Percentiles rank a stretch among this genome's conserved stretches.
Evolutionary conservation across 306 rosid species (phyloP).

Genomic region (Betula pendula): DNA sequence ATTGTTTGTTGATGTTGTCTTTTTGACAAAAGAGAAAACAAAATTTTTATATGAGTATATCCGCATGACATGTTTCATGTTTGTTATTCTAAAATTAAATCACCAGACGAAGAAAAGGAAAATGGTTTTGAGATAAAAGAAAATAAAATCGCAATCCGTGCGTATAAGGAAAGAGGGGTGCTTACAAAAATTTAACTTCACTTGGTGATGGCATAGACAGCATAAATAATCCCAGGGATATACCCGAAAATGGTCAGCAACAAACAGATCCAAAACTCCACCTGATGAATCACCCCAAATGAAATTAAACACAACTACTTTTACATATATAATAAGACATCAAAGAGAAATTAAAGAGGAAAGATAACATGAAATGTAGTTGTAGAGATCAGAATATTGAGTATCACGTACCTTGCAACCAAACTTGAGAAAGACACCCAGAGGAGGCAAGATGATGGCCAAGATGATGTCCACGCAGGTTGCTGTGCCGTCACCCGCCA

Average conservation of each 20-base stretch:
- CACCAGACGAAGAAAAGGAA: not conserved
- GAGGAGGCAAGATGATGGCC: constrained; percentile 85
- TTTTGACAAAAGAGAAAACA: no score
- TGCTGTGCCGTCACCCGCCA: constrained; percentile 46
- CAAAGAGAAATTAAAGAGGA: not conserved
- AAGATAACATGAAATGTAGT: no score
- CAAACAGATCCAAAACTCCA: constrained; percentile 85
- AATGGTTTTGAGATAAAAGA: not conserved
- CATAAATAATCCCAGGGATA: constrained; percentile 78
- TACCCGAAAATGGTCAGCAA: constrained; percentile 66
- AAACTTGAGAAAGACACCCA: constrained; percentile 84
- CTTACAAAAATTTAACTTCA: constrained; percentile 45
- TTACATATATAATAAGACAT: no score
- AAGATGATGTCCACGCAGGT: constrained; percentile 68
- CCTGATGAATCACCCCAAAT: constrained; percentile 32
- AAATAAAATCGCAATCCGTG: no score
- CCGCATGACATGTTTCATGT: no score
- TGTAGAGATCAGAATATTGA: not conserved
- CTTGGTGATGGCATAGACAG: constrained; percentile 66
- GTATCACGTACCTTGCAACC: constrained; percentile 52
- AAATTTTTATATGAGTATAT: no score
- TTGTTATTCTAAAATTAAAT: not conserved
- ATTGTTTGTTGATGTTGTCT: no score
- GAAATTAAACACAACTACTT: not conserved
- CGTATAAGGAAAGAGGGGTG: not conserved